Conservation (phyloP, 345 rosid species). For the Triadica sebifera region DNA sequence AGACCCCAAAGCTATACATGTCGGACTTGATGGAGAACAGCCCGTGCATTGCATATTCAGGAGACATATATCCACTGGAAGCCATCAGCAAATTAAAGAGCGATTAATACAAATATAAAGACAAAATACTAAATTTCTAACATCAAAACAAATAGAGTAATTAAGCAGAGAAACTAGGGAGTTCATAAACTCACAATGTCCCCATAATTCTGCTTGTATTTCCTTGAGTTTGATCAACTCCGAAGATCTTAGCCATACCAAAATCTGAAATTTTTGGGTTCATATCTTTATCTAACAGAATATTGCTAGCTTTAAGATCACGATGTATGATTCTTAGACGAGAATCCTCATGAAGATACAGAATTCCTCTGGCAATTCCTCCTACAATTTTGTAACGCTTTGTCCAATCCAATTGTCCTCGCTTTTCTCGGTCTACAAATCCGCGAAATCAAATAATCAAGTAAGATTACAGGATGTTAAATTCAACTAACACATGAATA, state of each 20-base stretch:
- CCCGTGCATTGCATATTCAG: constrained; percentile 27
- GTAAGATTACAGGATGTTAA: too few relatives aligned
- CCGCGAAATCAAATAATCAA: neutral
- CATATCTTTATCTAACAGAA: constrained; percentile 21
- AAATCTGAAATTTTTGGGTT: constrained; percentile 30
- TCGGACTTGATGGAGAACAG: constrained; percentile 21
- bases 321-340: constrained; percentile 21
- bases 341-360: constrained; percentile 29
- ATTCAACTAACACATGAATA: too few relatives aligned
- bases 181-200: constrained; percentile 16
- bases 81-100: neutral
- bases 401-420: constrained; percentile 16
- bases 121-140: too few relatives aligned
- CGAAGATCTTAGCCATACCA: constrained; percentile 26
- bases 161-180: neutral
- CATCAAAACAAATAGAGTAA: too few relatives aligned
- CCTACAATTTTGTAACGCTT: constrained; percentile 18
- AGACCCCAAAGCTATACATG: constrained; percentile 23
- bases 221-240: constrained; percentile 24
- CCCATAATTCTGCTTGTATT: constrained; percentile 25
- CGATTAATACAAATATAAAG: neutral
- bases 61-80: constrained; percentile 23
- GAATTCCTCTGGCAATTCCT: constrained; percentile 28
- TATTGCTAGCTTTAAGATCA: constrained; percentile 26
- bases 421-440: constrained; percentile 13